These are phyloP conservation scores for Xerocomellus chrysenteron DNA, from an alignment of 768 basidiomycete species.

Conservation along the genomic window DNA sequence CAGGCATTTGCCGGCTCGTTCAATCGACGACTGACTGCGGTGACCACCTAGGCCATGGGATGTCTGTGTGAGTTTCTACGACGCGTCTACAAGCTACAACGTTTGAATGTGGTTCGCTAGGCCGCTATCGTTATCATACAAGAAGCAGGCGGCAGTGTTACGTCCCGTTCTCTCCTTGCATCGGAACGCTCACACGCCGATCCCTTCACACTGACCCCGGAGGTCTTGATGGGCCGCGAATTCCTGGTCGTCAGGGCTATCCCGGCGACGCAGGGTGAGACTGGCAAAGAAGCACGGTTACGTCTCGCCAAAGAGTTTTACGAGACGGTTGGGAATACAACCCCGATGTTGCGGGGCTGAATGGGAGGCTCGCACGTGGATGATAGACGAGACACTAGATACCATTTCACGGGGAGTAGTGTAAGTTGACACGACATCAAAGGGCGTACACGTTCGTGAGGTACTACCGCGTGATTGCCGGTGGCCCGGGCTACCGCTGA, in stretches of 20 bases:
- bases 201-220: constrained; percentile 64
- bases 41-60: constrained; percentile 66
- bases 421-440: background rate
- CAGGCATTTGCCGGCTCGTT: background rate
- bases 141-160: constrained; percentile 82
- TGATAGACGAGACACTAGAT: background rate
- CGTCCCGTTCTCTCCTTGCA: constrained; percentile 51
- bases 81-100: background rate
- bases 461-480: background rate
- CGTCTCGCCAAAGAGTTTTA: constrained; percentile 84
- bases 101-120: constrained; percentile 22
- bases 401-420: background rate
- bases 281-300: constrained; percentile 63
- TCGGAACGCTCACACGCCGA: constrained; percentile 27
- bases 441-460: constrained; percentile 7
- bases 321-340: constrained; percentile 67
- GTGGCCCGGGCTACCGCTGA: background rate
- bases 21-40: background rate
- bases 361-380: background rate
- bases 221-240: constrained; percentile 73
- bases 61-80: constrained; percentile 55
- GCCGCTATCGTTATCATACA: constrained; percentile 88
- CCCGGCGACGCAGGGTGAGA: constrained; percentile 57
- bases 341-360: constrained; percentile 38
- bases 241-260: constrained; percentile 75